Conservation (phyloP, 306 rosid genomes). For the Quercus aquifolioides region DNA sequence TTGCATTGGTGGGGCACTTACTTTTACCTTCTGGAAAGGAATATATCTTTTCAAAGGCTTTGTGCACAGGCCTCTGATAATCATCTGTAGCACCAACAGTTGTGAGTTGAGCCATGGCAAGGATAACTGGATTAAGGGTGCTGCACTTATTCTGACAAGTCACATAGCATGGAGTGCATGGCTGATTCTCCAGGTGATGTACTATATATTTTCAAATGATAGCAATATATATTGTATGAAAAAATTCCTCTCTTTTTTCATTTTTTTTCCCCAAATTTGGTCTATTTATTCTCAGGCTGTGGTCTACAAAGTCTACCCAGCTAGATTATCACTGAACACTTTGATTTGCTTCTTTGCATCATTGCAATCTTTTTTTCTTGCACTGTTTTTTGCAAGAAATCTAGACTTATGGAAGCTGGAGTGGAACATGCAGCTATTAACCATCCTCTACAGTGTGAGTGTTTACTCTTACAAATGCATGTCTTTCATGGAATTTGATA, state of each 20-base stretch:
- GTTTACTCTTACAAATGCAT: not conserved
- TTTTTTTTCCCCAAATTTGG: not conserved
- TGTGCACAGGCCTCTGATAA: conserved; percentile 23
- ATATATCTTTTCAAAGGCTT: conserved; percentile 15
- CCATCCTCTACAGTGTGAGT: conserved; percentile 36
- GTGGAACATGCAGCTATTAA: conserved; percentile 33
- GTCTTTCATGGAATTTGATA: not conserved
- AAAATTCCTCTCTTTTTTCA: not conserved
- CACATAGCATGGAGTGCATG: conserved; percentile 33
- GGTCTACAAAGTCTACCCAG: conserved; percentile 27
- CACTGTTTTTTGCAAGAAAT: conserved; percentile 25
- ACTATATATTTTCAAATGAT: not conserved
- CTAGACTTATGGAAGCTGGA: conserved; percentile 27
- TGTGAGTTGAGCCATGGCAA: not conserved
- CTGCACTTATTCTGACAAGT: conserved; percentile 29
- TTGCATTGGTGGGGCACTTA: conserved; percentile 35
- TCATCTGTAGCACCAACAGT: not conserved
- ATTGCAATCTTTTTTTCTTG: conserved; percentile 32
- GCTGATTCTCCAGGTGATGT: conserved; percentile 40
- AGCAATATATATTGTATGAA: not conserved
- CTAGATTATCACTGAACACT: conserved; percentile 20
- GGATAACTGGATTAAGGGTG: conserved; percentile 41
- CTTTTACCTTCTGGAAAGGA: conserved; percentile 42
- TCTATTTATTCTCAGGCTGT: conserved; percentile 16
- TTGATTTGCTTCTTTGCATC: conserved; percentile 35